Conservation (phyloP, 129 eudicot genomes). For the Pulicaria dysenterica region DNA sequence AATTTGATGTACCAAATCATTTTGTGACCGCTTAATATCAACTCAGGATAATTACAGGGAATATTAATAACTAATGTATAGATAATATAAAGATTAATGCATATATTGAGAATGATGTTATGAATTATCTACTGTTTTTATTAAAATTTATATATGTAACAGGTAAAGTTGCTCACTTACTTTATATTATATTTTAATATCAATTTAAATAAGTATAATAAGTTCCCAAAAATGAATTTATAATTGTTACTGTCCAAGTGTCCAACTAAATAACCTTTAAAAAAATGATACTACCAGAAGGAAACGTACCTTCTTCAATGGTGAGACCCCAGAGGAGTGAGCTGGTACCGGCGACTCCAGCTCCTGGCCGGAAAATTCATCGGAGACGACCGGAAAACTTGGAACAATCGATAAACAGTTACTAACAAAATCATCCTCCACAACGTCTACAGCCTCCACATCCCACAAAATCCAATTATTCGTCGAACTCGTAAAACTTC, state of each 20-base stretch:
- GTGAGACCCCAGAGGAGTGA: constrained; percentile 28
- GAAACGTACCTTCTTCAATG: constrained; percentile 32
- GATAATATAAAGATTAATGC: no score
- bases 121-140: no score
- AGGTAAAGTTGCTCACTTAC: background rate
- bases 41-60: no score
- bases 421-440: constrained; percentile 51
- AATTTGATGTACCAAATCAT: no score
- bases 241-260: no score
- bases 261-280: background rate
- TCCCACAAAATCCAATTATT: constrained; percentile 73
- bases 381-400: constrained; percentile 53
- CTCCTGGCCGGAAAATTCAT: constrained; percentile 47
- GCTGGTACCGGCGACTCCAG: constrained; percentile 42
- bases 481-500: constrained; percentile 44
- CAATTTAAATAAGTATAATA: background rate
- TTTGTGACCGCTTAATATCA: no score
- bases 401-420: constrained; percentile 51
- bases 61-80: no score
- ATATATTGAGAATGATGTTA: no score
- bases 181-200: background rate
- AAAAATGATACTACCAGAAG: background rate
- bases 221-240: background rate
- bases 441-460: constrained; percentile 53
- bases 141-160: background rate